Conservation (phyloP, 352 stramenopile genomes). For the Phytophthora colocasiae region DNA sequence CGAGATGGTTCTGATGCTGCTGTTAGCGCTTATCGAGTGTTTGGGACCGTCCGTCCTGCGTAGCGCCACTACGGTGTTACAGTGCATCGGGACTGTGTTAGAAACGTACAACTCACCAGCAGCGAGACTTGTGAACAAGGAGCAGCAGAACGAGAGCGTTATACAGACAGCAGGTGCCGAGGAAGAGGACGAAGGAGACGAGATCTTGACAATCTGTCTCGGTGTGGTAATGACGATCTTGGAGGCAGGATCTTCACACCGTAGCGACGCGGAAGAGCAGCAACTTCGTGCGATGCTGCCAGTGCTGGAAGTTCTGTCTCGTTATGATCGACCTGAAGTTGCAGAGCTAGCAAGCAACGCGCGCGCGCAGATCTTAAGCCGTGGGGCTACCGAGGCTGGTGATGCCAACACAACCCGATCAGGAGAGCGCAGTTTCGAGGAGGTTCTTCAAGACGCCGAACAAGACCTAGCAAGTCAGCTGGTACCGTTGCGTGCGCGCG, state of each 20-base stretch:
- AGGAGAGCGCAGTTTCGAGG: constrained; percentile 57
- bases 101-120: constrained; percentile 56
- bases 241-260: constrained; percentile 60
- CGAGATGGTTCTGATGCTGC: constrained; percentile 67
- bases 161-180: constrained; percentile 28
- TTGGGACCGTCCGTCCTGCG: constrained; percentile 79
- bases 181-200: constrained; percentile 60
- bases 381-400: constrained; percentile 21
- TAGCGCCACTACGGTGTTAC: constrained; percentile 66
- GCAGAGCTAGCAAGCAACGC: constrained; percentile 76
- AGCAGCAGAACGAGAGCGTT: constrained; percentile 14
- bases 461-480: constrained; percentile 67
- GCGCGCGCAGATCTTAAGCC: constrained; percentile 70
- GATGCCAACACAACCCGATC: not conserved
- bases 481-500: constrained; percentile 77
- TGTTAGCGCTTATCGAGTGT: constrained; percentile 76
- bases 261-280: constrained; percentile 60
- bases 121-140: constrained; percentile 41
- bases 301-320: constrained; percentile 66
- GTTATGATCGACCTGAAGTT: constrained; percentile 61
- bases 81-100: constrained; percentile 77
- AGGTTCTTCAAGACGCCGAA: constrained; percentile 59
- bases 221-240: constrained; percentile 83
- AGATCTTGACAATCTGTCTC: constrained; percentile 83
- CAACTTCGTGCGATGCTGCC: constrained; percentile 69